Conservation (phyloP, 441 rosid genomes). For the Pelargonium fulgidum region DNA sequence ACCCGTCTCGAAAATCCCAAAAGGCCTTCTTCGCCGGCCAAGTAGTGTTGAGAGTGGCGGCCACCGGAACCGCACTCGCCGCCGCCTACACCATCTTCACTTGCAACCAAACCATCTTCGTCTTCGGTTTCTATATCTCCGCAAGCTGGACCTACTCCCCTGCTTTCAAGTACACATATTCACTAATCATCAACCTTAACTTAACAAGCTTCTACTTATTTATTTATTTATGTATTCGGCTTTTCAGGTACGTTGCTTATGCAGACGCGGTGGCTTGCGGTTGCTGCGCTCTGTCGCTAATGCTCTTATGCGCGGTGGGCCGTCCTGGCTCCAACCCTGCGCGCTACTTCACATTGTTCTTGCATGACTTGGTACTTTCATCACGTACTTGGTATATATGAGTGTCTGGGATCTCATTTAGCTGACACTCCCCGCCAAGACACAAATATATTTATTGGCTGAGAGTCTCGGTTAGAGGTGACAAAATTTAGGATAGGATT, state of each 20-base stretch:
- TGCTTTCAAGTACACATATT: neutral
- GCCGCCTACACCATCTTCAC: slow-evolving; percentile 2
- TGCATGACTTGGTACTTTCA: slow-evolving; percentile 9
- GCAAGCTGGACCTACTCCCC: slow-evolving; percentile 7
- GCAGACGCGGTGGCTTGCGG: slow-evolving; percentile 12
- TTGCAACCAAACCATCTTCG: neutral
- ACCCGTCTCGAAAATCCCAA: neutral
- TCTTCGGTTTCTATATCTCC: neutral
- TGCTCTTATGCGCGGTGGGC: neutral
- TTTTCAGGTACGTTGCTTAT: slow-evolving; percentile 11
- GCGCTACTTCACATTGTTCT: neutral
- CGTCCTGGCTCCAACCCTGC: neutral
- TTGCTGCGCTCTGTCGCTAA: slow-evolving; percentile 6
- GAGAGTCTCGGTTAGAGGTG: no score
- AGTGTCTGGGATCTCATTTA: no score
- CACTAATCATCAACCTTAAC: neutral
- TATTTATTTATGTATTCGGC: neutral
- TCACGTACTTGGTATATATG: neutral
- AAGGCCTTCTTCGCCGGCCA: neutral
- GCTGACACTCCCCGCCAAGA: no score
- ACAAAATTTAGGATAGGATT: neutral
- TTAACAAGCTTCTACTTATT: no score
- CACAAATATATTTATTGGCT: no score
- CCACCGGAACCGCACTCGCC: neutral
- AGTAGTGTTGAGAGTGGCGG: slow-evolving; percentile 10